Conservation (phyloP, 805 yeast species). For the Myxozyma monticola region DNA sequence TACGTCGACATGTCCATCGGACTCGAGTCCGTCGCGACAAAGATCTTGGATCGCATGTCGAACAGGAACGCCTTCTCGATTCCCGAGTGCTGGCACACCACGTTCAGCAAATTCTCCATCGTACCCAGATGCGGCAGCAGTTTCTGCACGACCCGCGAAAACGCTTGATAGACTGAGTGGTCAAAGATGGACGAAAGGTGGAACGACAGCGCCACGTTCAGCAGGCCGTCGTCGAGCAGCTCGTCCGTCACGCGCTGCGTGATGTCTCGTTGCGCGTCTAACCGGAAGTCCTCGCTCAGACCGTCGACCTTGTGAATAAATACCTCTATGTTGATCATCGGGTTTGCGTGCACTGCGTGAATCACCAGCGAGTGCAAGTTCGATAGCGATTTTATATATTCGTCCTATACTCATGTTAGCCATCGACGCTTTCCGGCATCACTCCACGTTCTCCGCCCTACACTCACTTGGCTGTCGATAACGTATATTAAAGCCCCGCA, state of each 20-base stretch:
- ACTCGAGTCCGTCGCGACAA: constrained; percentile 92
- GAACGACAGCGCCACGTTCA: constrained; percentile 86
- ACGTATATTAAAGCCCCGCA: constrained; percentile 93
- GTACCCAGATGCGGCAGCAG: constrained; percentile 85
- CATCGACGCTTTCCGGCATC: too few species aligned
- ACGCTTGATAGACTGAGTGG: constrained; percentile 93
- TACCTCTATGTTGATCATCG: constrained; percentile 84
- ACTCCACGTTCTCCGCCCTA: not conserved
- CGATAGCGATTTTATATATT: constrained; percentile 86
- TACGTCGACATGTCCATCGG: constrained; percentile 95
- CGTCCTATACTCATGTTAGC: constrained; percentile 55
- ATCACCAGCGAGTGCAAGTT: constrained; percentile 85
- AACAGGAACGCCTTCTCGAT: constrained; percentile 92
- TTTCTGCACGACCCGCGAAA: constrained; percentile 88
- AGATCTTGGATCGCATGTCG: constrained; percentile 88
- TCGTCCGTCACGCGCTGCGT: constrained; percentile 96
- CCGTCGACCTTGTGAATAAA: constrained; percentile 96
- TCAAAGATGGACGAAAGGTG: constrained; percentile 93
- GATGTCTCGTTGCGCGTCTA: constrained; percentile 94
- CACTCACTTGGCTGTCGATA: constrained; percentile 59
- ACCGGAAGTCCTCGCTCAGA: constrained; percentile 84
- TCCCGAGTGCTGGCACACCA: constrained; percentile 81
- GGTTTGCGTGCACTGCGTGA: constrained; percentile 81
- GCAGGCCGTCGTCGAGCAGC: constrained; percentile 80
- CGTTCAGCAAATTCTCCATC: constrained; percentile 83